Evolutionary conservation across 495 filamentous ascomycete species (phyloP).

Genomic region (Hypoxylon rickii): DNA sequence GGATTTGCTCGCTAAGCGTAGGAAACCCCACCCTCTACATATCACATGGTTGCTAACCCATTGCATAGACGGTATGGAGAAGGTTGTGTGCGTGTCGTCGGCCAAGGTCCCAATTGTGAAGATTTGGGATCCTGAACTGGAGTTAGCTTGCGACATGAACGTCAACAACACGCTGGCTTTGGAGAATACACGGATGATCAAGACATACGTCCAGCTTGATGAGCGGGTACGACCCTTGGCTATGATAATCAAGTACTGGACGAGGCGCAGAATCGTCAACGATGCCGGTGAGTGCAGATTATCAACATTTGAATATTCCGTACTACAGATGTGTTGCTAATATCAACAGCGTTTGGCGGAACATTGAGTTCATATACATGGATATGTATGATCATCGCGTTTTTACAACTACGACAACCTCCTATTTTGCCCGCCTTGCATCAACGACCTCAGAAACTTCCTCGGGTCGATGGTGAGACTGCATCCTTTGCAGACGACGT

Average conservation of each 20-base stretch:
- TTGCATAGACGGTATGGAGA: slow-evolving; percentile 85
- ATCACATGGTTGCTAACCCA: slow-evolving; percentile 40
- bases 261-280: slow-evolving; percentile 86
- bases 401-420: slow-evolving; percentile 86
- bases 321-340: too few species aligned
- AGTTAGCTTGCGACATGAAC: slow-evolving; percentile 96
- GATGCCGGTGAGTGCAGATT: slow-evolving; percentile 76
- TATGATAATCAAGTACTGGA: slow-evolving; percentile 98
- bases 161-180: slow-evolving; percentile 94
- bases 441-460: slow-evolving; percentile 65
- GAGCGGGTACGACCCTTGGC: slow-evolving; percentile 87
- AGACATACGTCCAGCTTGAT: slow-evolving; percentile 94
- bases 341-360: slow-evolving; percentile 74
- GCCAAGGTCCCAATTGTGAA: slow-evolving; percentile 99
- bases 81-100: slow-evolving; percentile 87
- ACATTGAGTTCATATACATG: slow-evolving; percentile 99
- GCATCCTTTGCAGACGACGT: slow-evolving; percentile 87
- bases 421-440: slow-evolving; percentile 89
- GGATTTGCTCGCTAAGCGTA: slow-evolving; percentile 81
- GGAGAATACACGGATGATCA: slow-evolving; percentile 97
- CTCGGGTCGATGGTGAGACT: slow-evolving; percentile 63
- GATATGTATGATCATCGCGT: slow-evolving; percentile 98
- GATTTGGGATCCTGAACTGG: slow-evolving; percentile 94
- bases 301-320: too few species aligned
- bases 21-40: slow-evolving; percentile 1